phyloP scores from a whole-genome alignment of 2,329 filamentous ascomycete genomes.

The Ophiostoma himal-ulmi region DNA sequence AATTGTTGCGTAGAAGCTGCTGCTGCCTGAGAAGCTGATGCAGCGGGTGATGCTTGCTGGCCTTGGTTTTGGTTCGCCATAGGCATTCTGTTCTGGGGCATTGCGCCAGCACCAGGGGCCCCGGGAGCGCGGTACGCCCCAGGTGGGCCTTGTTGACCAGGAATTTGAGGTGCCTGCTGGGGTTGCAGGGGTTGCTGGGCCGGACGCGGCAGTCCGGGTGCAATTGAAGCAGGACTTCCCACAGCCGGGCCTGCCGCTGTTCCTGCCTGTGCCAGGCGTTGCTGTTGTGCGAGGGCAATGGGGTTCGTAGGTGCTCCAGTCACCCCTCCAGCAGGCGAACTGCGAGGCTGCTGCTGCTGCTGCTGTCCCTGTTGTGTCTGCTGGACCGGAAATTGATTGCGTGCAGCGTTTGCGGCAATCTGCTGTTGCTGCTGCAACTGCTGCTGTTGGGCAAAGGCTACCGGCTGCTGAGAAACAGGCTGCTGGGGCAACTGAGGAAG shows the following conservation, averaged over 20 bases:
- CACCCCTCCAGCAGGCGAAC: not conserved
- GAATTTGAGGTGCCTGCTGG: slow-evolving; percentile 3
- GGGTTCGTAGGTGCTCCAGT: not conserved
- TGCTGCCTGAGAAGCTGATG: not conserved
- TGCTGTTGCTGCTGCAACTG: slow-evolving; percentile 10
- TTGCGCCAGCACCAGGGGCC: not conserved
- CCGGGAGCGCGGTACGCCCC: not conserved
- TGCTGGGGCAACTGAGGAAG: not conserved
- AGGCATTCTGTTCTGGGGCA: not conserved
- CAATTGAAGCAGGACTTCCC: not conserved
- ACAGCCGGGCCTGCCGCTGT: not conserved
- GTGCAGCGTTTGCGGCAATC: not conserved
- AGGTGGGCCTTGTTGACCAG: not conserved
- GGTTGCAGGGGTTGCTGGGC: slow-evolving; percentile 9
- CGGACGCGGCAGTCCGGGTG: not conserved
- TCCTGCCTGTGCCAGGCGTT: not conserved
- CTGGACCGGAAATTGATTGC: not conserved
- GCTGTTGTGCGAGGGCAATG: slow-evolving; percentile 9
- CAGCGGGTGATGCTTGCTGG: not conserved
- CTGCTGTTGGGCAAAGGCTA: slow-evolving; percentile 8
- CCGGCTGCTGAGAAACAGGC: not conserved
- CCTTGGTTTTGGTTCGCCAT: not conserved
- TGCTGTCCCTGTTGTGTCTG: not conserved
- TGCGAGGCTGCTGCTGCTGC: not conserved
- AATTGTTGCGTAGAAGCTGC: not conserved